Conservation (phyloP, 1,284 basidiomycete genomes). For the Irpex sp. region DNA sequence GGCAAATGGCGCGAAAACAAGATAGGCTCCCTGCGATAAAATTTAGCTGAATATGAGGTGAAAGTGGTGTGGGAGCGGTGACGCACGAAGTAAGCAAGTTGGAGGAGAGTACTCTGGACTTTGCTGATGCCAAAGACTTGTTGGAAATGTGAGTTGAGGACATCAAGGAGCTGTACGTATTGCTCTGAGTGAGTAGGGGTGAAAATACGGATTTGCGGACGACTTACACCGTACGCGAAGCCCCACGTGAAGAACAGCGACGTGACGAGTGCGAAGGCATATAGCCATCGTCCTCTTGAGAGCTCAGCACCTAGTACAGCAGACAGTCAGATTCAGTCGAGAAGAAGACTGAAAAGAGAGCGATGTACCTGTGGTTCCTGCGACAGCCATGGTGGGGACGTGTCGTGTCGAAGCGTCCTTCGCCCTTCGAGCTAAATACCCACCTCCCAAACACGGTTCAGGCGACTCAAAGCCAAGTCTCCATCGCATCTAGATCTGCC, state of each 20-base stretch:
- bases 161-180: slow-evolving; percentile 68
- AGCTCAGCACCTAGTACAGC: slow-evolving; percentile 41
- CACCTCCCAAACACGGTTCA: background rate
- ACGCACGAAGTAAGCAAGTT: slow-evolving; percentile 78
- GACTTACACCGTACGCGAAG: slow-evolving; percentile 67
- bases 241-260: slow-evolving; percentile 82
- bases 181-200: slow-evolving; percentile 9
- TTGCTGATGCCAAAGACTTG: slow-evolving; percentile 67
- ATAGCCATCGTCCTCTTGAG: slow-evolving; percentile 42
- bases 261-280: slow-evolving; percentile 71
- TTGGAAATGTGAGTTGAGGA: slow-evolving; percentile 82
- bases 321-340: background rate
- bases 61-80: background rate
- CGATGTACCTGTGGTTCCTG: slow-evolving; percentile 30
- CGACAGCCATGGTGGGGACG: slow-evolving; percentile 18
- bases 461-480: background rate
- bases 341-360: background rate
- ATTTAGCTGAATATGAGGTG: background rate
- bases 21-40: slow-evolving; percentile 55
- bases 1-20: slow-evolving; percentile 59
- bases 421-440: slow-evolving; percentile 3
- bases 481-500: background rate
- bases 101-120: slow-evolving; percentile 79
- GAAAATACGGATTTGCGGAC: background rate
- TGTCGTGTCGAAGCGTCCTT: background rate